Evolutionary conservation across 2,329 filamentous ascomycete genomes (phyloP).

Genomic region (Ascosphaera aggregata): DNA sequence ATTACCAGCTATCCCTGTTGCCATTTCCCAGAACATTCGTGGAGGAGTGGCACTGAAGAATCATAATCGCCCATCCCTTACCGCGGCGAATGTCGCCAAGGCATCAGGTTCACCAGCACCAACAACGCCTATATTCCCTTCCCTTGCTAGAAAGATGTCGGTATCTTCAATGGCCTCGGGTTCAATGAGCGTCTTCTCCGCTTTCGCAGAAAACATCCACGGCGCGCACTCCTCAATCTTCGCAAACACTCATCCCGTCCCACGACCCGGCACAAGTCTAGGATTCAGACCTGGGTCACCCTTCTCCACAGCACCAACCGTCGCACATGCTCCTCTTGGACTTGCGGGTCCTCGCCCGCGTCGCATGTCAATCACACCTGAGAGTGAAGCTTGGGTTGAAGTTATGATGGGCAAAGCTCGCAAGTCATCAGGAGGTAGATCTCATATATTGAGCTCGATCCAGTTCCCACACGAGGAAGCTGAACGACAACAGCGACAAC

Average conservation of each 20-base stretch:
- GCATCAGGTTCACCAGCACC: conserved; percentile 7
- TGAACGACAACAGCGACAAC: background rate
- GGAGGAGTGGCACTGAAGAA: conserved; percentile 1
- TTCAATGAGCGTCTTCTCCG: conserved; percentile 13
- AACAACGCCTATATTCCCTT: background rate
- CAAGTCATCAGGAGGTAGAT: conserved; percentile 10
- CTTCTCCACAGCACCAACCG: conserved; percentile 1
- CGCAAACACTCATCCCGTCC: conserved; percentile 5
- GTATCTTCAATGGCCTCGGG: conserved; percentile 14
- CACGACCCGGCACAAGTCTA: background rate
- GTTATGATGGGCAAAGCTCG: conserved; percentile 22
- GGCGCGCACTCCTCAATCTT: conserved; percentile 9
- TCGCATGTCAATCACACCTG: conserved; percentile 17
- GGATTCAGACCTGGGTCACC: background rate
- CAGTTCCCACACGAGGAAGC: background rate
- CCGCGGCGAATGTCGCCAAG: conserved; percentile 10
- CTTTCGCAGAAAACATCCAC: conserved; percentile 9
- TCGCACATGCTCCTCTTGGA: conserved; percentile 4
- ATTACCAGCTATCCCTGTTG: background rate
- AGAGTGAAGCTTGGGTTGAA: conserved; percentile 25
- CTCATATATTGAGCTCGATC: conserved; percentile 1
- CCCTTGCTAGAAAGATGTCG: conserved; percentile 12
- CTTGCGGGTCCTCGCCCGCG: too few species aligned
- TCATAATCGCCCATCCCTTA: conserved; percentile 10
- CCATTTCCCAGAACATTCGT: too few species aligned